Base-by-base conservation (phyloP, 805 yeast species). In the Candida koratica region DNA sequence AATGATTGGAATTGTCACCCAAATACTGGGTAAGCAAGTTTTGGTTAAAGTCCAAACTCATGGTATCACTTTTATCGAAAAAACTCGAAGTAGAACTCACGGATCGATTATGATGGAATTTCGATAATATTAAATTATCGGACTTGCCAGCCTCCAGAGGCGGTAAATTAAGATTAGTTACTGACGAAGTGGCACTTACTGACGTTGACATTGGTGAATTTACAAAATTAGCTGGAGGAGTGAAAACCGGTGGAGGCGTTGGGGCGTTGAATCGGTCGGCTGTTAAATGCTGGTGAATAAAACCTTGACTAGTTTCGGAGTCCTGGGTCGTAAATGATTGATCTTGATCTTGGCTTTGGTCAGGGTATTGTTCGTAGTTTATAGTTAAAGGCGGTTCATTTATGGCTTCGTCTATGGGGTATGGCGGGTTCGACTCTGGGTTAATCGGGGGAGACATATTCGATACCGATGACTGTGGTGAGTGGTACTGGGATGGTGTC, bases 31-130 rank as follows among this genome's bases (percentile, higher is more conserved):
- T 70, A 43, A 77, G 64, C 42, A 69, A 42, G 48, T 67, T 69
- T 41, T 78, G 83, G 24, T 73, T 66, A 37, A 71, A 63, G 55
- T 73, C 81, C 1, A 74, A 71, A 36, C 62, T 53, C 8, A 54
- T 52, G 33, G 50, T 55, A 41, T 64, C 69, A 28, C 48, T 44
- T 12, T 29, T 34, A 39, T 59, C 54, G 41, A 60, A 53, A 41
- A 62, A 51, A 36, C 69, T 62, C 32, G 67, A 64, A 6, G 63
- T 53, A 10, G 64, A 57, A 32, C 69, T 63, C 3, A 58, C 57
- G 17, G 66, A 58, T 28, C 71, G 50, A 16, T 40, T 46, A 48
- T 64, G 71, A 30, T 43, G 25, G 19, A 35, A 37, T 14, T 42
- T 45, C 2, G 56, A 44, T 4, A 47, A 36, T 6, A 42, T 38